Base-by-base conservation (phyloP, 2,329 filamentous ascomycete species). In the Colletotrichum sidae region DNA sequence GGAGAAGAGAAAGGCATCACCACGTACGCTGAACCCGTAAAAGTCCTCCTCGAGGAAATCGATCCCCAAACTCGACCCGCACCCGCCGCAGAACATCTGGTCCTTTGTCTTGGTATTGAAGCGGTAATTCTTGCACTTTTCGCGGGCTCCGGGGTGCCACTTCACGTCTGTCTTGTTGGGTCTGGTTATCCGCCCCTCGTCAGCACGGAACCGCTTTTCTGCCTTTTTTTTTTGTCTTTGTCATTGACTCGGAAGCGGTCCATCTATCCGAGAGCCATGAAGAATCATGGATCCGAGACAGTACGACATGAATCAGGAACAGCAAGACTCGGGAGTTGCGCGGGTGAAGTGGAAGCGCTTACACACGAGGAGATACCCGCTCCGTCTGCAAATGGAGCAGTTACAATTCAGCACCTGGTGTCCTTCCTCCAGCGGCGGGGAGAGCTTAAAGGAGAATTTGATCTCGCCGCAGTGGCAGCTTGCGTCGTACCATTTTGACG, bases 391-490 rank as follows among this genome's bases (percentile, higher is more conserved):
- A 62, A 82, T 81, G 41, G 84, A 86, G 72, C 85, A 87, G 70
- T 81, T 84, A 77, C 85, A 87, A 17, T 79, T 71, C n/a, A 81
- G 51, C 4, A 85, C 78, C 64, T 77, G 73, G 67, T 82, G 76
- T 11, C 64, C 64, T 68, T 82, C 74, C 4, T 79, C 76, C 35
- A 86, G 75, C 34, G 83, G 79, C 33, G 84, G 83, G 37, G 80
- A 81, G 49, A 87, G 77, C 17, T 77, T 80, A 35, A 85, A 75
- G 12, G 78, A 76, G 69, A 85, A 83, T 65, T 79, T 75, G 65
- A 87, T 78, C 57, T 79, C 79, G 49, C 83, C 84, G 72, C 85
- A 87, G 71, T 87, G 84, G 68, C 84, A 87, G 60, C 80, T 81
- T 10, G 78, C 83, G 50, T 80, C 73, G 72, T 87, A 85, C 2